Conservation (phyloP, 257 asterid species). For the Nicotiana undulata region DNA sequence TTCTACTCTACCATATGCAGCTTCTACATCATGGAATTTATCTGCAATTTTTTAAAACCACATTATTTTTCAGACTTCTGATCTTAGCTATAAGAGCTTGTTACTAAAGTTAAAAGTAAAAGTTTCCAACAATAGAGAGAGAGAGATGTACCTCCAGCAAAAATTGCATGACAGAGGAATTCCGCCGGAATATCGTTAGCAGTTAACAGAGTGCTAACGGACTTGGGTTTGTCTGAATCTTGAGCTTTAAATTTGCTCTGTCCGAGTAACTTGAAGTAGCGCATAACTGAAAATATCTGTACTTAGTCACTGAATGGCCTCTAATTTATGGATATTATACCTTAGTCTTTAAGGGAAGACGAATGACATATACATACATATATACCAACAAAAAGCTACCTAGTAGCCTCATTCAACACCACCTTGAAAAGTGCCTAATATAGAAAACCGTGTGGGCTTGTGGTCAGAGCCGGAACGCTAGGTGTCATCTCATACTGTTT, state of each 20-base stretch:
- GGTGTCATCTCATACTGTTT: not conserved
- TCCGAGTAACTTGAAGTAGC: not conserved
- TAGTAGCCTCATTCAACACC: not conserved
- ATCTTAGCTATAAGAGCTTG: too few species aligned
- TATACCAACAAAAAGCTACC: not conserved
- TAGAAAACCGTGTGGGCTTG: not conserved
- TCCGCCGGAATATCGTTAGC: not conserved
- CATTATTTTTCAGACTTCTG: too few species aligned
- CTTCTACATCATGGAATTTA: not conserved
- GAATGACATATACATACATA: not conserved
- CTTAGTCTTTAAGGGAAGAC: not conserved
- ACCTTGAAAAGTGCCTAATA: not conserved
- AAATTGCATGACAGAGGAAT: not conserved
- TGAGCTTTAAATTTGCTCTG: not conserved
- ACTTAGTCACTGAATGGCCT: not conserved
- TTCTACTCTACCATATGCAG: slow-evolving; percentile 9
- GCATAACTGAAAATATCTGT: not conserved
- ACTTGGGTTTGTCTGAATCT: not conserved
- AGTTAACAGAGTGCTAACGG: not conserved
- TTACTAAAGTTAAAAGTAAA: too few species aligned
- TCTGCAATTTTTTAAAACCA: not conserved
- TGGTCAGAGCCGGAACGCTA: not conserved
- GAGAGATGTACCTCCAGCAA: slow-evolving; percentile 7
- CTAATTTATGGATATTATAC: not conserved
- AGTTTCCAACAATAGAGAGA: too few species aligned